Evolutionary conservation across 2,329 filamentous ascomycete genomes (phyloP), one percentile per base, ranked within the genome.

Genomic region (Arthroderma sp.): DNA sequence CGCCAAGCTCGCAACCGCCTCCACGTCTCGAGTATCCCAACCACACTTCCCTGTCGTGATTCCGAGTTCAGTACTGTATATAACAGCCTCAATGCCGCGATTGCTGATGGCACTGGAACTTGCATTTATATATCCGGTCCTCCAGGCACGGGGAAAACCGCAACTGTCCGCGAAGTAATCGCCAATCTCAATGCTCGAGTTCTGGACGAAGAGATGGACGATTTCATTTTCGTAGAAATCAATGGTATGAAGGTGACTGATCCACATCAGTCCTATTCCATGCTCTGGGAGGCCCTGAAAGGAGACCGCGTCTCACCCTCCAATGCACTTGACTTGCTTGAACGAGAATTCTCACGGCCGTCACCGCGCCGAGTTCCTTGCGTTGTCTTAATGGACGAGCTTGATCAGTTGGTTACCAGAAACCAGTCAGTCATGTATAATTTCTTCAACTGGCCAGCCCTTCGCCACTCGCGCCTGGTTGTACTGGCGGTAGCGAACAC

Each of bases 341-440:
- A 95, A 64, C 77, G 84, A 43, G 91, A 98, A 60, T 98, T 98
- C 60, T 89, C 79, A 47, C 81, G 88, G 47, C 91, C 93, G 0
- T 93, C 83, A 47, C 91, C 91, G 27, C 78, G 91, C 42, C 77
- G 91, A 49, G 86, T 94, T 4, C 91, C 93, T 1, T 96, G 89
- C 59, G 91, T 98, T 9, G 91, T 98, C 2, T 68, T 98, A 42
- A 98, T 98, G 91, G 91, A 98, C 57, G 91, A 98, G 65, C 74
- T 98, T 40, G 91, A 98, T 61, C 91, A 98, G 65, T 76, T 98
- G 5, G 93, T 98, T 4, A 98, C 91, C 8, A 91, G 89, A 59
- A 96, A 94, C 57, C 93, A 98, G 62, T 89, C 85, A n/a, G 91
- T 98, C 65, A 98, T 98, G 91, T 98, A 98, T 69, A 98, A 98